Base-by-base conservation (phyloP, 2,329 filamentous ascomycete genomes). In the Aureobasidium leucospermi region DNA sequence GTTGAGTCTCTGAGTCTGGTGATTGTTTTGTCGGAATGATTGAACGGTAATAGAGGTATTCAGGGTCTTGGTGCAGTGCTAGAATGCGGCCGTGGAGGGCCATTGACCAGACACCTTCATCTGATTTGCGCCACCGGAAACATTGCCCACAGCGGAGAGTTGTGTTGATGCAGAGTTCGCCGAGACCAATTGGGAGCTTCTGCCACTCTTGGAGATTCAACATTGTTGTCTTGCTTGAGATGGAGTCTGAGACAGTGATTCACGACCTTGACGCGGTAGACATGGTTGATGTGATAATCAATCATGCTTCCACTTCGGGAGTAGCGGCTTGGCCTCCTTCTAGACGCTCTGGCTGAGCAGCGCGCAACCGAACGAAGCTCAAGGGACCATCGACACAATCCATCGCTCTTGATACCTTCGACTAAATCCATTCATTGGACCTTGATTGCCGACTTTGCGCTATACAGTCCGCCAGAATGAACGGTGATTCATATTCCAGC, bases 61-160 rank as follows among this genome's bases (percentile, higher is more conserved):
- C 81, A 11, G 84, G 75, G 67, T 96, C 91, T 75, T 99, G 94
- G 68, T 85, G 89, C 53, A 99, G 76, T 34, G 87, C 90, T 32
- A 99, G 71, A 43, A 99, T 85, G 60, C 91, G 88, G 4, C 93
- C 93, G 67, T 89, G 85, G 13, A 99, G 80, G 19, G 90, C 86
- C 70, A 93, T 96, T 59, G 88, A 85, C 94, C 94, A 99, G 78
- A 93, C 87, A 71, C 92, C 85, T 45, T 85, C 77, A 51, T 81
- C 82, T 51, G 90, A 84, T 70, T 92, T 91, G 63, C 87, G 87
- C 94, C 94, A 99, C 77, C 84, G 77, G 66, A 99, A 99, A 0
- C 93, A 96, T 73, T 99, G 94, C 3, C 94, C 94, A 71, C 94
- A 99, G 63, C 93, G 86, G 36, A 99, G 78, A 0, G 91, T 96